Conservation (phyloP, 768 basidiomycete genomes). For the Asterophora lycoperdoides region DNA sequence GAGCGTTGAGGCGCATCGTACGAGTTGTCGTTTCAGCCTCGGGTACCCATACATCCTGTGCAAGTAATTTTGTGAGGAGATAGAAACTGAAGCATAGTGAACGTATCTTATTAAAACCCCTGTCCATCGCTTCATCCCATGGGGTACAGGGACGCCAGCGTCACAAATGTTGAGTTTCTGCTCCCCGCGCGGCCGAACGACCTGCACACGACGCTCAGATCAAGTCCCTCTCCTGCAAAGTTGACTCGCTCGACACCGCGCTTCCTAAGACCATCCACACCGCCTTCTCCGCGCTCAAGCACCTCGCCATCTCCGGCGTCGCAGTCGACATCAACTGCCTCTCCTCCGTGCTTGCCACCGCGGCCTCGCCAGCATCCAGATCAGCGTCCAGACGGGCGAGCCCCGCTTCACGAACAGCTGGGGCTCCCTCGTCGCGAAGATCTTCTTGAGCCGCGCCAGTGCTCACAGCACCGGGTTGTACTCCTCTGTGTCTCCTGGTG, state of each 20-base stretch:
- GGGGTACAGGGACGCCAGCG: too few relatives aligned
- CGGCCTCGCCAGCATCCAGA: constrained; percentile 12
- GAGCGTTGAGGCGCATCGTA: too few relatives aligned
- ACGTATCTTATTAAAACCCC: too few relatives aligned
- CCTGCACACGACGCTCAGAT: constrained; percentile 7
- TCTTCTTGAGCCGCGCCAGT: constrained; percentile 9
- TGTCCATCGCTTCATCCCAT: too few relatives aligned
- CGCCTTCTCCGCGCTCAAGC: constrained; percentile 13
- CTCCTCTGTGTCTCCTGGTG: too few relatives aligned
- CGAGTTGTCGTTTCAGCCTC: too few relatives aligned
- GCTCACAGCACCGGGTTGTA: too few relatives aligned
- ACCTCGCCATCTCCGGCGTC: constrained; percentile 15
- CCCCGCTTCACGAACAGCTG: constrained; percentile 13
- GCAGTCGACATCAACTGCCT: constrained; percentile 16
- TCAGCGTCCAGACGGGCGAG: constrained; percentile 12
- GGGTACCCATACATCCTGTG: too few relatives aligned
- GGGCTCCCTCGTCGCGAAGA: constrained; percentile 11
- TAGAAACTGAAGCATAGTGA: too few relatives aligned
- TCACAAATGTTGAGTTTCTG: constrained; percentile 11
- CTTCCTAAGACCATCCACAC: constrained; percentile 15
- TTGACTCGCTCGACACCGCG: constrained; percentile 7
- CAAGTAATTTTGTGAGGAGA: too few relatives aligned
- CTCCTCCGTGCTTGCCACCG: constrained; percentile 6
- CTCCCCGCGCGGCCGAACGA: constrained; percentile 13
- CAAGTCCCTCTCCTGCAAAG: constrained; percentile 13